Base-by-base conservation (phyloP, 495 filamentous ascomycete genomes). In the Baudoinia panamericana region DNA sequence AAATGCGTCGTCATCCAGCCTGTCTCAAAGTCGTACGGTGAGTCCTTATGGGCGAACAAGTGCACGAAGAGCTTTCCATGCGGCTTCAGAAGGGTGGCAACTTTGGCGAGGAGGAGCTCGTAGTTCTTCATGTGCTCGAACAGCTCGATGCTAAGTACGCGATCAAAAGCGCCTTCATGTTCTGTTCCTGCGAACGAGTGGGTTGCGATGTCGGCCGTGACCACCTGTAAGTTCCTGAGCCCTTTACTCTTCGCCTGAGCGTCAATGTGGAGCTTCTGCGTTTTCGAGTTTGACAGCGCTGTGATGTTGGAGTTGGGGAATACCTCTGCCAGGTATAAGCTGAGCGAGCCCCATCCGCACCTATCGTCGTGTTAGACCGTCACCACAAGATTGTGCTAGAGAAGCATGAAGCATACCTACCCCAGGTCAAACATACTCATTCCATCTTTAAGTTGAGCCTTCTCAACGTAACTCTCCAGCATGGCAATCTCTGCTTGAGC, bases 51-150 rank as follows among this genome's bases (percentile, higher is more conserved):
- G 26, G 55, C 58, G 56, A 81, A 80, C 32, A 75, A 65, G 48
- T 81, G 76, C 30, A 77, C 71, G 51, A 79, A 78, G 16, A 78
- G 54, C 59, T 76, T 75, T 7, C 76, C 76, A 5, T 60, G 63
- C 4, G 71, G 66, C 49, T 67, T 71, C 39, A 80, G 54, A 8
- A 72, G 63, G 23, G 66, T 58, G 8, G 64, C 38, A 30, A 78
- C 51, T 51, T 80, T 80, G 10, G 64, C 67, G 64, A 80, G 67
- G 24, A 81, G 66, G 7, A 70, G 57, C 42, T 74, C 66, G 59
- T 80, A 79, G 48, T 80, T 81, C 53, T 81, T 81, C 75, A 81
- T 79, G 54, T 81, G 76, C 52, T 81, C 76, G 51, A 81, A 78
- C 17, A 81, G 63, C 60, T 79, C 75, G 43, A 80, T 73, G 3